Evolutionary conservation across 176 grass and related monocot genomes (phyloP), one percentile per base, ranked within the genome.

Genomic region (Rhynchospora breviuscula): DNA sequence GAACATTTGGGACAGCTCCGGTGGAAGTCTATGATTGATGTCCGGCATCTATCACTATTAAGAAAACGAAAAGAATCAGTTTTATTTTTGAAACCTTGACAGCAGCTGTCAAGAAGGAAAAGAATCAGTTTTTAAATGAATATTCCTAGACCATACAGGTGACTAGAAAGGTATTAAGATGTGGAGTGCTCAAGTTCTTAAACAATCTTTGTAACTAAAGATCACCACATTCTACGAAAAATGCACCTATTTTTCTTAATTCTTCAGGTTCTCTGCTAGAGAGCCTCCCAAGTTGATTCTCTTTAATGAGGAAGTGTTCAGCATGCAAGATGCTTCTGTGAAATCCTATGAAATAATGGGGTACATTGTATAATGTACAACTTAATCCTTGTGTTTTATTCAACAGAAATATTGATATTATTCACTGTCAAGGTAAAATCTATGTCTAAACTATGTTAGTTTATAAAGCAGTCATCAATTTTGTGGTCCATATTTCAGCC

Each of bases 21-120:
- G 72, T 97, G 94, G 31, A 91, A 88, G 83, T 97, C 90, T 79
- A 88, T 81, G 40, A 97, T 94, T 53, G 92, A 97, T 52, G 94
- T 94, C 71, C 12, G 88, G 61, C 94, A 94, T 7, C 56, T 85
- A 75, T 91, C 47, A 70, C 94, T 92, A 87, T 83, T 23, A 15
- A 45, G 63, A 22, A 63, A 63, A 60, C 43, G 12, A 12, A 22
- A 78, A 67, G 19, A 47, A 87, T 10, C 12, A 31, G 22, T 15
- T 1, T 35, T 35, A 35, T 35, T 35, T 35, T 35, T 35, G 33
- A 35, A 35, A 35, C 1, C 33, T 35, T 35, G 33, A 35, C 33
- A 35, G 33, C 33, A 35, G 33, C 33, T 35, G 33, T 3, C 33
- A 35, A 35, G 33, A 1, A 35, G 33, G 33, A 35, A 35, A 35